phyloP scores from a whole-genome alignment of 2,329 filamentous ascomycete genomes.

The Botryotinia convoluta region DNA sequence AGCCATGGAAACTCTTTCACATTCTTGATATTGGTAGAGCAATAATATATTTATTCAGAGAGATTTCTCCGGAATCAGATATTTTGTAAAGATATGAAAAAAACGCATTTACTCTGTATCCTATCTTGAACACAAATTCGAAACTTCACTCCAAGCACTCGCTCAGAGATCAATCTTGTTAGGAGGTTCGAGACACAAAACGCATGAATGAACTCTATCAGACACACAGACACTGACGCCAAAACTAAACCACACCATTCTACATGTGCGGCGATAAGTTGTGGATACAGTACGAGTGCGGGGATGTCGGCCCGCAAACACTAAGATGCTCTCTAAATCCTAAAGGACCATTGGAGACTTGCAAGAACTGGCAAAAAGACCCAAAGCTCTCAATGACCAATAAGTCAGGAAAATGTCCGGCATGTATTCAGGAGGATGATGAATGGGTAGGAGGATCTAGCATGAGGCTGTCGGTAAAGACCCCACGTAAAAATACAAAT shows the following conservation, averaged over 20 bases:
- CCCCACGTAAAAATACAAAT: neutral
- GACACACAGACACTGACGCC: neutral
- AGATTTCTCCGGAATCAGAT: neutral
- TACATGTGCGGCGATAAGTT: constrained; percentile 8
- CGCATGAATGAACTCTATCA: neutral
- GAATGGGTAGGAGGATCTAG: constrained; percentile 6
- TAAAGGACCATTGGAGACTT: neutral
- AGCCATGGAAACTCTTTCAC: neutral
- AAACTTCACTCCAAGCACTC: neutral
- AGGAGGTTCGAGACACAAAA: neutral
- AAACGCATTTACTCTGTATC: neutral
- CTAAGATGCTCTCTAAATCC: constrained; percentile 4
- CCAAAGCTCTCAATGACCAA: constrained; percentile 6
- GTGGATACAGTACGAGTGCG: constrained; percentile 8
- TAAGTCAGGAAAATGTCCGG: neutral
- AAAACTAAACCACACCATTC: neutral
- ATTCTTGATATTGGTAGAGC: neutral
- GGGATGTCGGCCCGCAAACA: constrained; percentile 7
- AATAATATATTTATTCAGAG: neutral
- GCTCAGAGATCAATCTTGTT: neutral
- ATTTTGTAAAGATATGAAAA: neutral
- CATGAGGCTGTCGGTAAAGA: constrained; percentile 6
- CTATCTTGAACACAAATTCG: neutral
- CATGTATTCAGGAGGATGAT: neutral
- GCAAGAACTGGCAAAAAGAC: constrained; percentile 3